Base-by-base conservation (phyloP, 345 rosid genomes). In the Brassica carinata region DNA sequence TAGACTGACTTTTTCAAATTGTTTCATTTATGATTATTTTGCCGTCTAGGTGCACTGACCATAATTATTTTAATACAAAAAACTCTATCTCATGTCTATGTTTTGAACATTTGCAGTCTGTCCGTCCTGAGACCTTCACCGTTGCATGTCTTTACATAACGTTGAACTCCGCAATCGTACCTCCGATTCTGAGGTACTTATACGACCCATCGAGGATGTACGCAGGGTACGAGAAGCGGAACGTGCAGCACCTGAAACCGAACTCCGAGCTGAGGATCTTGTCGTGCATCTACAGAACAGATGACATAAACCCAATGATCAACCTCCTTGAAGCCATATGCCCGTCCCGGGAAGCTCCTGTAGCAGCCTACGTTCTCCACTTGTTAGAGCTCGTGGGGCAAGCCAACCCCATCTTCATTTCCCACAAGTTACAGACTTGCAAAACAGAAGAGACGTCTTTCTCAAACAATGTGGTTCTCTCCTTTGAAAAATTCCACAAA, bases 201-300 rank as follows among this genome's bases (percentile, higher is more conserved):
- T 85, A 87, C 38, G 87, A 89, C 51, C 87, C 88, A 38, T 70
- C 92, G 23, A 87, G 84, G 61, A 88, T 83, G 76, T 89, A 87
- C 38, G 88, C 81, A 1, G 86, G 83, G 15, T 83, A 88, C 85
- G 66, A 85, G 75, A 81, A 74, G 72, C 76, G 91, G 74, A 85
- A 80, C 53, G 73, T 90, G 58, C 75, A 77, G 53, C 78, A 77
- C n/a, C 8, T 76, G 65, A 83, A 80, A 71, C 79, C 45, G 3
- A 57, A 72, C 15, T 58, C 85, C 0, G 88, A 83, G 80, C 74
- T 87, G 3, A 77, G 85, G 29, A 72, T 92, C 14, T 69, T 92
- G 19, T 59, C 88, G 9, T 85, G 90, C 67, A 85, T 90, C 58
- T 88, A 88, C 74, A 73, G 76, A 78, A 79, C 87, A 0, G 85